phyloP scores from a whole-genome alignment of 306 rosid genomes.

The Begonia loranthoides region DNA sequence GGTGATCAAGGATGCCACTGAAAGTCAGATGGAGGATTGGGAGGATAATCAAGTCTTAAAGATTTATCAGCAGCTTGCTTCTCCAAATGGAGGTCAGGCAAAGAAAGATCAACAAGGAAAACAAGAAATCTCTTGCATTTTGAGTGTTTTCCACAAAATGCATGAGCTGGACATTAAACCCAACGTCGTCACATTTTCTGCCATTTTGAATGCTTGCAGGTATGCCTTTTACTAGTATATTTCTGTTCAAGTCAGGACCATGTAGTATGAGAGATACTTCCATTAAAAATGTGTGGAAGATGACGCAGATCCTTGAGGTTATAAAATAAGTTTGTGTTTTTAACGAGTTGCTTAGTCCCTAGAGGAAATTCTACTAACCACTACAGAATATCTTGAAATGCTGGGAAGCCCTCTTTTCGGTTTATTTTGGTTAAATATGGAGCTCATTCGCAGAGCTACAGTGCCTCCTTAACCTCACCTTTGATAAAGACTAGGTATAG shows the following conservation, averaged over 20 bases:
- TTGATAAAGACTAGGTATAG: too few relatives aligned
- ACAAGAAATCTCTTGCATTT: slow-evolving; percentile 35
- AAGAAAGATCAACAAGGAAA: slow-evolving; percentile 28
- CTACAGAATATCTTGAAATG: too few relatives aligned
- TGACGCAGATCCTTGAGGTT: too few relatives aligned
- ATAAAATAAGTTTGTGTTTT: too few relatives aligned
- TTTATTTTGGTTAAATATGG: too few relatives aligned
- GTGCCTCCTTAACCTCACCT: too few relatives aligned
- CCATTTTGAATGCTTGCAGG: slow-evolving; percentile 97
- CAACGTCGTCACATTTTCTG: slow-evolving; percentile 61
- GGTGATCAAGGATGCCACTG: slow-evolving; percentile 6
- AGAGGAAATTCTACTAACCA: background rate
- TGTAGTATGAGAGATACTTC: too few relatives aligned
- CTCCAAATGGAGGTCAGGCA: slow-evolving; percentile 36
- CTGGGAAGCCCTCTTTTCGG: too few relatives aligned
- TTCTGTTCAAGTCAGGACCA: background rate
- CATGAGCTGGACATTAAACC: slow-evolving; percentile 46
- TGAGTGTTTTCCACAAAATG: slow-evolving; percentile 64
- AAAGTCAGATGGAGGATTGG: slow-evolving; percentile 7
- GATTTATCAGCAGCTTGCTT: slow-evolving; percentile 44
- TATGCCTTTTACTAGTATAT: slow-evolving; percentile 12
- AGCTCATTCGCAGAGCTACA: too few relatives aligned
- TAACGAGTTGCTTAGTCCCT: background rate
- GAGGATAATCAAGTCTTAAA: slow-evolving; percentile 20
- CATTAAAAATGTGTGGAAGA: too few relatives aligned